phyloP scores from a whole-genome alignment of 164 flowering plant genomes.

The Macadamia tetraphylla region DNA sequence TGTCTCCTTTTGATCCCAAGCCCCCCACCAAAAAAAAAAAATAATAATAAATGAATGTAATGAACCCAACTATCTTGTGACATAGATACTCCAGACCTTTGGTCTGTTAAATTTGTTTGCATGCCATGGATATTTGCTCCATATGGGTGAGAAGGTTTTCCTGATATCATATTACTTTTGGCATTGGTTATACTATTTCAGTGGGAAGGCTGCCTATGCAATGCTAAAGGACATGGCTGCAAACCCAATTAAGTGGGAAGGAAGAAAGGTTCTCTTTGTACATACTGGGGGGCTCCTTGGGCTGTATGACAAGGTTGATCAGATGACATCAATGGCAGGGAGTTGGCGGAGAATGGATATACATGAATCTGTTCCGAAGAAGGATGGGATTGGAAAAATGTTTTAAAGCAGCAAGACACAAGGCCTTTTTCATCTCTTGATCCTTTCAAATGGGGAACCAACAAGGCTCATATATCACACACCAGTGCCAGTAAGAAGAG shows the following conservation, averaged over 20 bases:
- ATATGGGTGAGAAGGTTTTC: not conserved
- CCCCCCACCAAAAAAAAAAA: too few relatives aligned
- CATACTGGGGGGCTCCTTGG: conserved; percentile 98
- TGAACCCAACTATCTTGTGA: too few relatives aligned
- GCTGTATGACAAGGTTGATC: conserved; percentile 73
- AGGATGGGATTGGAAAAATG: conserved; percentile 86
- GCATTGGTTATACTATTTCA: conserved; percentile 16
- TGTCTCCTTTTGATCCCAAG: too few relatives aligned
- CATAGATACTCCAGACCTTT: too few relatives aligned
- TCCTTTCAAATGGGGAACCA: not conserved
- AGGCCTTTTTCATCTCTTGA: not conserved
- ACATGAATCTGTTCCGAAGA: conserved; percentile 50
- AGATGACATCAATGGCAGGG: conserved; percentile 46
- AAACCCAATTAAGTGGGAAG: conserved; percentile 84
- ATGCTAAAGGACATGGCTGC: conserved; percentile 77
- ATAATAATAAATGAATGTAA: too few relatives aligned
- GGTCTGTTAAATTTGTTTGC: not conserved
- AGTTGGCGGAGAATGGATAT: conserved; percentile 73
- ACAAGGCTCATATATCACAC: too few relatives aligned
- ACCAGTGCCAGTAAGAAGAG: too few relatives aligned
- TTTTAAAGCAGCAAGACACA: conserved; percentile 26
- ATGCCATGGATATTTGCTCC: not conserved
- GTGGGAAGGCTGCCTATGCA: conserved; percentile 85
- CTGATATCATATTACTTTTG: not conserved
- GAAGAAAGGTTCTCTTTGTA: conserved; percentile 73